A percentile compares a stretch with the other conserved stretches of the same genome.
phyloP scores from a whole-genome alignment of 2,329 filamentous ascomycete species.

The Talaromyces funiculosus region DNA sequence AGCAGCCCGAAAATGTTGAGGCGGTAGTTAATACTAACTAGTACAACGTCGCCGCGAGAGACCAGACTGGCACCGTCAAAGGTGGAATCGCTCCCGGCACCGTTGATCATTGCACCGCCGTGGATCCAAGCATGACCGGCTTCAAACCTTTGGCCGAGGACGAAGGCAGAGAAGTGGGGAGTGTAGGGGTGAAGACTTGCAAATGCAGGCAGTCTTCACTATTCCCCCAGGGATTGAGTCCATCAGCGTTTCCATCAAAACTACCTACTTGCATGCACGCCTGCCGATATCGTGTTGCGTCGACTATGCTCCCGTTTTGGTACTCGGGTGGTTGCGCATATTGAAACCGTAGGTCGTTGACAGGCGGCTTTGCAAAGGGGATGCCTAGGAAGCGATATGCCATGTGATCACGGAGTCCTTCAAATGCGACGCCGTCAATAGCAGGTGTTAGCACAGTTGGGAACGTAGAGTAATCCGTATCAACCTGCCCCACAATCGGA shows the following conservation, averaged over 20 bases:
- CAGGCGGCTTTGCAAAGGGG: constrained; percentile 30
- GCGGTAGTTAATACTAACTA: constrained; percentile 43
- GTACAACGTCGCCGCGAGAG: constrained; percentile 42
- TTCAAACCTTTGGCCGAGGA: constrained; percentile 21
- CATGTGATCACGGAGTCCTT: constrained; percentile 11
- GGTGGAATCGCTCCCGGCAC: constrained; percentile 27
- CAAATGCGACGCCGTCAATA: constrained; percentile 5
- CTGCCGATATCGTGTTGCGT: constrained; percentile 22
- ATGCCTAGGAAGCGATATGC: constrained; percentile 18
- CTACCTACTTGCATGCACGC: constrained; percentile 26
- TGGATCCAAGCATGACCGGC: constrained; percentile 43
- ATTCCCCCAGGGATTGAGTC: constrained; percentile 14
- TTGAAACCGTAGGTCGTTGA: constrained; percentile 24
- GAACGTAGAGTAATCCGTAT: constrained; percentile 11
- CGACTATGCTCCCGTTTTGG: constrained; percentile 12
- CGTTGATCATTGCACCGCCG: constrained; percentile 44
- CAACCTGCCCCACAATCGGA: constrained; percentile 4
- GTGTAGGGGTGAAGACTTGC: constrained; percentile 20
- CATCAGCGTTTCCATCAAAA: constrained; percentile 10
- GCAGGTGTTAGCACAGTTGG: constrained; percentile 4
- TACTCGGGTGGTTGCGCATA: constrained; percentile 22
- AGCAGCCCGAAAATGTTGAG: constrained; percentile 46
- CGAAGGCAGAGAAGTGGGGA: neutral
- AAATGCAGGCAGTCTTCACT: constrained; percentile 31
- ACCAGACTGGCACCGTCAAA: constrained; percentile 32